Evolutionary conservation across 495 filamentous ascomycete species (phyloP), one percentile per base, ranked within the genome.

Genomic region (Penicillium antarcticum): DNA sequence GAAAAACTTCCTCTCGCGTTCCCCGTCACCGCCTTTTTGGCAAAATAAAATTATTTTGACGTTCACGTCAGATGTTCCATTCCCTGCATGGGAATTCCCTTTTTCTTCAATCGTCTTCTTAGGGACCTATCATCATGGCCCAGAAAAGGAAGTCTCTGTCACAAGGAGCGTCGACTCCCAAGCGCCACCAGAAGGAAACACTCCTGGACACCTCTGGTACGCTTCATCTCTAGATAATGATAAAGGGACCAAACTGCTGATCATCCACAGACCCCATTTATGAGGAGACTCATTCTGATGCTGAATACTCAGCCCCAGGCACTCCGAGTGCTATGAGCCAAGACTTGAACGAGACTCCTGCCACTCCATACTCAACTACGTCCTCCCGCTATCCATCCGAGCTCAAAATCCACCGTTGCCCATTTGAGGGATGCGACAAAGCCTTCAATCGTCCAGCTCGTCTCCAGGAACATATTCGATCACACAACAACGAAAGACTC

Each of bases 381-480:
- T 80, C 75, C n/a, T 65, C 70, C 48, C 81, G 74, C 54, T 75
- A 74, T 58, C 86, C 86, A 29, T 88, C 85, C 4, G 82, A 89
- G 49, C 73, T 82, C 42, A 94, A 92, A 70, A 89, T 80, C 17
- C 82, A 86, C 57, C 68, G 65, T 35, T 96, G 91, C 68, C 78
- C 81, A 3, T 81, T 80, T 56, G 76, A 83, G 14, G 81, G 78
- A 33, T 96, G 91, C 62, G 63, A 68, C 19, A 92, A 91, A 68
- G 81, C 84, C n/a, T 96, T 91, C 80, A 92, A 94, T 66, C 84
- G 91, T 1, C 90, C 88, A 2, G 83, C 81, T n/a, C 81, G 87
- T 31, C 79, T 96, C 2, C 75, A 83, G n/a, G 80, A 87, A 38
- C 91, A 96, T 60, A 60, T 90, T 3, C 75, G 87, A 37, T 87